A percentile compares a stretch with the other conserved stretches of the same genome.
Conservation (phyloP, 148 eudicot genomes). For the Simmondsia chinensis region DNA sequence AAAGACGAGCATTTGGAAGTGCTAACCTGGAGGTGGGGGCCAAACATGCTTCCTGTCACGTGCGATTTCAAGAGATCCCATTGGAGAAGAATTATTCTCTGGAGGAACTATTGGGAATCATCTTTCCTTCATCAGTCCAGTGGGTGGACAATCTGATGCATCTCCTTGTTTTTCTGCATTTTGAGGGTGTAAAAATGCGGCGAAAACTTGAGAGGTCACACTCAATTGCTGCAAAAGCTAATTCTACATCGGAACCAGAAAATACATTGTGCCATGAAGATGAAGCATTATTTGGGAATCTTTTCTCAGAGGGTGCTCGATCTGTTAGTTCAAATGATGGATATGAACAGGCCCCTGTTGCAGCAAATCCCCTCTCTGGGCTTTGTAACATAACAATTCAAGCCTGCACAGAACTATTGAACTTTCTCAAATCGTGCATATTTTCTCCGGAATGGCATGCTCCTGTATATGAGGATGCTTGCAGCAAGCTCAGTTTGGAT, state of each 20-base stretch:
- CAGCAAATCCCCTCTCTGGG: slow-evolving; percentile 37
- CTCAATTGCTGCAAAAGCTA: slow-evolving; percentile 52
- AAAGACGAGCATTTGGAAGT: slow-evolving; percentile 14
- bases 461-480: slow-evolving; percentile 49
- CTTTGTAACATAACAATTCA: slow-evolving; percentile 58
- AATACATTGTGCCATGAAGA: slow-evolving; percentile 77
- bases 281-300: slow-evolving; percentile 95
- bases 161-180: slow-evolving; percentile 66
- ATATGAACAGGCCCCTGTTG: slow-evolving; percentile 50
- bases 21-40: slow-evolving; percentile 23
- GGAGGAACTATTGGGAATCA: slow-evolving; percentile 50
- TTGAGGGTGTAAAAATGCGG: slow-evolving; percentile 73
- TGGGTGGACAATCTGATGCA: slow-evolving; percentile 84
- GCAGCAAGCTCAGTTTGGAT: slow-evolving; percentile 39
- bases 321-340: slow-evolving; percentile 85
- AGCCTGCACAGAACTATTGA: slow-evolving; percentile 60
- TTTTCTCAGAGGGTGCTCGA: slow-evolving; percentile 94
- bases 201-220: slow-evolving; percentile 69
- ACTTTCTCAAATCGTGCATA: slow-evolving; percentile 47
- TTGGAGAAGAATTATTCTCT: slow-evolving; percentile 40
- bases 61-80: slow-evolving; percentile 25
- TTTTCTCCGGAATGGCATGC: slow-evolving; percentile 72
- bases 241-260: slow-evolving; percentile 54
- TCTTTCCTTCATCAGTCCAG: slow-evolving; percentile 55
- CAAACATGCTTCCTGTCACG: slow-evolving; percentile 32